phyloP scores from a whole-genome alignment of 768 basidiomycete genomes.

The Dioszegia hungarica region DNA sequence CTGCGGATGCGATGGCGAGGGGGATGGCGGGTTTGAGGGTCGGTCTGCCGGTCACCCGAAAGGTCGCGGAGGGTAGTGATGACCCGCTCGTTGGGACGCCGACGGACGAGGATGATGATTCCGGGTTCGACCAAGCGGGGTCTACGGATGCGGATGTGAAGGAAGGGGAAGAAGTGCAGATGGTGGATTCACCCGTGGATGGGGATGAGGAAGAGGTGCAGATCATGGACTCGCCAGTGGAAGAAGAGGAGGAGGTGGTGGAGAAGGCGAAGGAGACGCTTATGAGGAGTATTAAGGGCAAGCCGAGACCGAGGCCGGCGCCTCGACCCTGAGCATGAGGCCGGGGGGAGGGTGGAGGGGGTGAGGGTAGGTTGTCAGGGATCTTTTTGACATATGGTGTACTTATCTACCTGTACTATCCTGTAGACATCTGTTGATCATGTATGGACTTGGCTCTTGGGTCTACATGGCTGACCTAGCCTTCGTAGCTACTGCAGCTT shows the following conservation, averaged over 20 bases:
- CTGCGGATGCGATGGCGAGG: not conserved
- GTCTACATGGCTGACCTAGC: too few relatives aligned
- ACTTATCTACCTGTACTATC: too few relatives aligned
- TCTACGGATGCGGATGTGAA: not conserved
- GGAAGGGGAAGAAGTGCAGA: not conserved
- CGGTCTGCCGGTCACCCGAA: too few relatives aligned
- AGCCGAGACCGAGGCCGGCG: constrained; percentile 3
- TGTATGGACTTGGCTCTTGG: too few relatives aligned
- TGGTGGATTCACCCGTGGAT: not conserved
- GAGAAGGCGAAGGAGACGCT: not conserved
- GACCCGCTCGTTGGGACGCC: too few relatives aligned
- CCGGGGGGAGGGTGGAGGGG: too few relatives aligned
- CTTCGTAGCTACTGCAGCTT: too few relatives aligned
- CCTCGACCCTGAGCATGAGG: not conserved
- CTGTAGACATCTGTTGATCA: too few relatives aligned
- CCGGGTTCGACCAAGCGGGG: not conserved
- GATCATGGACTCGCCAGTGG: constrained; percentile 12
- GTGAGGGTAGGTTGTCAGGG: not conserved
- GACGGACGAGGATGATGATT: too few relatives aligned
- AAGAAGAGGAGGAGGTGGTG: not conserved
- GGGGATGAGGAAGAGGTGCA: constrained; percentile 6
- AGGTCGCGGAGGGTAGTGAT: too few relatives aligned
- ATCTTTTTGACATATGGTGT: too few relatives aligned
- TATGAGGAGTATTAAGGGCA: not conserved
- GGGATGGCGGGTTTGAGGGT: not conserved